Evolutionary conservation across 2,329 filamentous ascomycete genomes (phyloP), one percentile per base, ranked within the genome.

Genomic region (Aspergillus novofumigatus): DNA sequence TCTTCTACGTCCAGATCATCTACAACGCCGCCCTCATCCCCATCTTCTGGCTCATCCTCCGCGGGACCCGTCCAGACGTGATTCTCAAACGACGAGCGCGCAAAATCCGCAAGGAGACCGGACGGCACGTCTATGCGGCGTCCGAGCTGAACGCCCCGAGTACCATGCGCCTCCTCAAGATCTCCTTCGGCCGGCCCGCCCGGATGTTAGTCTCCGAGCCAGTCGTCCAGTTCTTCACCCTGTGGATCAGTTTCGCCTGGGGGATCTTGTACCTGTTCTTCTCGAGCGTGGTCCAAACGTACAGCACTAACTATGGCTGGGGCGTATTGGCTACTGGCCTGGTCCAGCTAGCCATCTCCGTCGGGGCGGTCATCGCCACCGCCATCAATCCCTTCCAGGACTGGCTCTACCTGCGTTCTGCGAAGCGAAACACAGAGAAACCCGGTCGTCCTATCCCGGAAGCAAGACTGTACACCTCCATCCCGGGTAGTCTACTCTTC

Each of bases 241-340:
- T 78, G 0, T 78, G 75, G 76, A 74, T 77, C 47, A 71, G 67
- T 29, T 79, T 78, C 56, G 75, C 76, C 0, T 77, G 75, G 74
- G 75, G 75, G 1, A 77, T 77, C 25, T 62, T 78, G 0, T 78
- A 74, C 58, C 65, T 78, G 0, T 77, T 77, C 67, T 77, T 77
- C 59, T 69, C 65, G 28, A 72, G 68, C 8, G 72, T 78, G 1
- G 69, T 71, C 0, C 74, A 77, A 54, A 77, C 74, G 0, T 78
- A 75, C 59, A 67, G 64, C 44, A 50, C 65, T 10, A 74, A 72
- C 51, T 77, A 78, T 57, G 67, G 66, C 51, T 77, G 73, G 59
- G 59, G 61, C 7, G 68, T 61, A 6, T 59, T 72, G 25, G 65
- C 72, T 14, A 77, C 73, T 0, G 74, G 75, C 0, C 59, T 75